Evolutionary conservation across 345 rosid genomes (phyloP), one percentile per base, ranked within the genome.

Genomic region (Populus simonii): DNA sequence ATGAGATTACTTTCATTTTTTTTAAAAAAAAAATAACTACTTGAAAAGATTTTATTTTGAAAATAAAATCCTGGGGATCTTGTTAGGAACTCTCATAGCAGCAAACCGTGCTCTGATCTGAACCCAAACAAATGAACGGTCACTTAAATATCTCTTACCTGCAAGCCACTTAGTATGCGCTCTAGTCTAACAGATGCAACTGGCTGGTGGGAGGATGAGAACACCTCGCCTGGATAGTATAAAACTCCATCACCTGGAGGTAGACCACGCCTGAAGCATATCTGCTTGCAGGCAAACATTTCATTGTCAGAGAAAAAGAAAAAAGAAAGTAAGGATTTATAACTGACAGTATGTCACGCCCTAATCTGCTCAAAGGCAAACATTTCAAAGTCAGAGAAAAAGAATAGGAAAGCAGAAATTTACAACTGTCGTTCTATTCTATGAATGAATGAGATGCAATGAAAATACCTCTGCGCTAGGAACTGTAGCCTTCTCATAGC

Each of bases 221-320:
- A 96, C 75, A 92, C 99, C 88, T 92, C 90, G 29, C 99, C 98
- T 2, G 98, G 98, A 70, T 93, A 93, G 84, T 73, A 96, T 59
- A 93, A 79, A 85, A 93, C 98, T 25, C 99, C 97, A 76, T 96
- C 99, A 57, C 98, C 98, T 3, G 99, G 97, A 49, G 98, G 98
- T 55, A 93, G 92, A 47, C 97, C 97, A 16, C 92, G 93, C 79
- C 99, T 88, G 66, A 96, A 93, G 81, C 86, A 83, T 85, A 96
- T 88, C 98, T 95, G 92, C 76, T 75, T 66, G 29, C 20, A 25
- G 18, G n/a, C 35, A 61, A 10, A 76, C 16, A 22, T 11, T 76
- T 18, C 29, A 10, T 57, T 69, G 15, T 38, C 51, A 33, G 43
- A 53, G 36, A 43, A 27, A 45, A 41, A 15, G 41, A 35, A 12